Evolutionary conservation across 2,329 filamentous ascomycete species (phyloP), one percentile per base, ranked within the genome.

Genomic region (Emergomyces orientalis): DNA sequence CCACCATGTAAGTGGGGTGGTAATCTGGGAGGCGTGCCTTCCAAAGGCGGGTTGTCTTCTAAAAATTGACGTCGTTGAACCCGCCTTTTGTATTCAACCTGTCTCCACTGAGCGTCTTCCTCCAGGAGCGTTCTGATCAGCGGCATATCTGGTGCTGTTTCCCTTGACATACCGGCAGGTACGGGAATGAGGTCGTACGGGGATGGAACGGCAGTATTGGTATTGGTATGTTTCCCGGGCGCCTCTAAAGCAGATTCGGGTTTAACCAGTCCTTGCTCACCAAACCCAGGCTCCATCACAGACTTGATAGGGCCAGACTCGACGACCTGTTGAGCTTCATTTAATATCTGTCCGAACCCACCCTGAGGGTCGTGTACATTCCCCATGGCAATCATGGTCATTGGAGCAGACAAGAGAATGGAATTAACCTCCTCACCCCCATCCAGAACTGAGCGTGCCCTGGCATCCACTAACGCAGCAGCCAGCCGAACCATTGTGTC

Each of bases 401-500:
- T 65, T 6, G 75, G 74, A 6, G 77, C 76, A 13, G 62, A 65
- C 5, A 65, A 49, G 55, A 71, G 67, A 25, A 78, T 65, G 55
- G 63, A 49, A 25, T 68, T 63, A 52, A 76, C 63, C 62, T 75
- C 69, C 17, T 64, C 58, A 6, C 67, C 71, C 49, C 75, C 74
- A 43, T 73, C 69, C 17, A 66, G 49, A 43, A 77, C 71, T 61
- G 74, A 77, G 37, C 69, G 69, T 19, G 70, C 69, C 45, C 74
- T 74, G 49, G 76, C 69, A 61, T 75, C 69, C 39, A 73, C 70
- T 39, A 79, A 68, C 11, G 74, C 71, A n/a, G 74, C 69, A 17
- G 76, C 76, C 30, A 81, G 69, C 62, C 77, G 73, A 17, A 80
- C 73, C 67, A 79, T 74, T 13, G 77, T 75, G 41, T 73, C 64